A percentile compares a stretch with the other conserved stretches of the same genome.
These are phyloP conservation scores for Ilyonectria destructans DNA, from an alignment of 2,329 filamentous ascomycete genomes.

Conservation along the genomic window DNA sequence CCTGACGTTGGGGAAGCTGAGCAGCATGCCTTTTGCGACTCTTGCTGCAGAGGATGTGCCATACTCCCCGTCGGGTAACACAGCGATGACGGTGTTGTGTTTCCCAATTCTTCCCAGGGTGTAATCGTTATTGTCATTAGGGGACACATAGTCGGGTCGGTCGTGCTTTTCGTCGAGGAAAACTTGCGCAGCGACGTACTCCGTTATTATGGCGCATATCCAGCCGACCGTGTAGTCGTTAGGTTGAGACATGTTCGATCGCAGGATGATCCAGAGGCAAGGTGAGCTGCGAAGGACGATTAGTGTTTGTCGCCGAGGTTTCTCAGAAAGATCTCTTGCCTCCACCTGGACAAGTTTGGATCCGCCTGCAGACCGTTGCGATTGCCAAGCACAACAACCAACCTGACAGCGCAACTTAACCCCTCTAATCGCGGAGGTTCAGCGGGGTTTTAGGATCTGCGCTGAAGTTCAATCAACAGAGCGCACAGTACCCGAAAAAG, in stretches of 20 bases:
- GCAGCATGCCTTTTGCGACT: not conserved
- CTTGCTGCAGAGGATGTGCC: too few relatives aligned
- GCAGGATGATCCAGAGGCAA: not conserved
- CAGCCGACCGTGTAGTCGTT: slow-evolving; percentile 6
- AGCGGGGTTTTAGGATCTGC: too few relatives aligned
- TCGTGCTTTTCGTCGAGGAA: slow-evolving; percentile 13
- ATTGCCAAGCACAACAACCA: too few relatives aligned
- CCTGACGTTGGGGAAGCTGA: not conserved
- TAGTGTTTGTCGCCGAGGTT: not conserved
- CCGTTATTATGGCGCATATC: slow-evolving; percentile 11
- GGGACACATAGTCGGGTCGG: not conserved
- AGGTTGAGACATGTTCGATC: not conserved
- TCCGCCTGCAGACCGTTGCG: not conserved
- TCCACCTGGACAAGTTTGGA: not conserved
- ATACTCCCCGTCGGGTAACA: too few relatives aligned
- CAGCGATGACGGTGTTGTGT: too few relatives aligned
- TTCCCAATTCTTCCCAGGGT: not conserved
- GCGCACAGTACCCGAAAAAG: too few relatives aligned
- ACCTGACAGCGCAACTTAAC: too few relatives aligned
- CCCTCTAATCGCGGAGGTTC: too few relatives aligned
- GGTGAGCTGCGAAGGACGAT: not conserved
- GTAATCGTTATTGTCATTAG: not conserved
- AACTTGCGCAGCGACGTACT: slow-evolving; percentile 2
- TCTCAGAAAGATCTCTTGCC: not conserved
- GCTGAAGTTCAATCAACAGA: too few relatives aligned